Evolutionary conservation across 2,329 filamentous ascomycete genomes (phyloP).

Genomic region (Thielaviopsis ethacetica): DNA sequence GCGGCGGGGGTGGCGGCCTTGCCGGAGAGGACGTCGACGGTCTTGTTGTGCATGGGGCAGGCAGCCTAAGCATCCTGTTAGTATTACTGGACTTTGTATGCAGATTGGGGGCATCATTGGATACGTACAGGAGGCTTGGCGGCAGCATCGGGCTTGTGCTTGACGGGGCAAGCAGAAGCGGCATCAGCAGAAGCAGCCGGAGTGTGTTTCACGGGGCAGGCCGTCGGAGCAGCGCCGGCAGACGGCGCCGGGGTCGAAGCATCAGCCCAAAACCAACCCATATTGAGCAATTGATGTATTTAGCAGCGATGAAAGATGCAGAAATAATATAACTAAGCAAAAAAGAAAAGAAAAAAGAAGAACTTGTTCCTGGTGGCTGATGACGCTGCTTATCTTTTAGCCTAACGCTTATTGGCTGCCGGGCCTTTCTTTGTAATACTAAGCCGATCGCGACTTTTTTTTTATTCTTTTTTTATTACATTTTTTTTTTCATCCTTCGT

Average conservation of each 20-base stretch:
- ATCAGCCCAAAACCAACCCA: conserved; percentile 52
- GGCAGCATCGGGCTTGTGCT: conserved; percentile 4
- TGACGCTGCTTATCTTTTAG: conserved; percentile 5
- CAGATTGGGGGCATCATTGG: neutral
- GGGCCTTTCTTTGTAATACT: neutral
- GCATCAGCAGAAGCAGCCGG: neutral
- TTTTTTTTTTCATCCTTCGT: neutral
- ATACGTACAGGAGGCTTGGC: conserved; percentile 6
- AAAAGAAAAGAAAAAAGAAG: conserved; percentile 9
- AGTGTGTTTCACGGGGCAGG: conserved; percentile 7
- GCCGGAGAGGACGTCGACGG: conserved; percentile 28
- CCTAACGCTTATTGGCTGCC: conserved; percentile 5
- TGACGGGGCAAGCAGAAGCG: neutral
- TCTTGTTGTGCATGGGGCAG: conserved; percentile 43
- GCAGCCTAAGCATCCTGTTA: conserved; percentile 23
- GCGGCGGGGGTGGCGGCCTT: conserved; percentile 20
- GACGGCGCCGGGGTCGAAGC: conserved; percentile 19
- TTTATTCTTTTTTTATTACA: neutral
- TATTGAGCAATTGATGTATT: conserved; percentile 16
- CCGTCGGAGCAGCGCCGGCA: conserved; percentile 1
- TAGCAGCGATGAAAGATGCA: neutral
- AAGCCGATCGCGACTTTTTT: neutral
- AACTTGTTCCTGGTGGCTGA: neutral
- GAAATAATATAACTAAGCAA: conserved; percentile 1
- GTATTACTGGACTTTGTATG: neutral